A percentile compares a stretch with the other conserved stretches of the same genome.
phyloP scores from a whole-genome alignment of 1,284 basidiomycete genomes.

The Thelephora terrestris region DNA sequence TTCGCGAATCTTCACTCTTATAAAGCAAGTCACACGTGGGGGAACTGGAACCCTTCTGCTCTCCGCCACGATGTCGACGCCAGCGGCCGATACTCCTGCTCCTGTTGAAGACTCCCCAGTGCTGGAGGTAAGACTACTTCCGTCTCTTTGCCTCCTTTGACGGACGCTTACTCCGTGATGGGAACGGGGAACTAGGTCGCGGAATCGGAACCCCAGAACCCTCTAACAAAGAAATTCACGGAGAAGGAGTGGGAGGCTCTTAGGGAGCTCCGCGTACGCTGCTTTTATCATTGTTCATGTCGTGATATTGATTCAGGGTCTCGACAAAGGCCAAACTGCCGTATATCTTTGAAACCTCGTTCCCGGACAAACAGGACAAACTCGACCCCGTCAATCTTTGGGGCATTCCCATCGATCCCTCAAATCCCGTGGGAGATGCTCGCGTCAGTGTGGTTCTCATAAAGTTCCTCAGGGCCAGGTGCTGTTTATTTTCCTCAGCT shows the following conservation, averaged over 20 bases:
- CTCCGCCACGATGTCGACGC: no score
- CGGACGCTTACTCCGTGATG: no score
- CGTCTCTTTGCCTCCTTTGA: no score
- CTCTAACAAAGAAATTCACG: constrained; percentile 59
- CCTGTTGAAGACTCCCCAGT: no score
- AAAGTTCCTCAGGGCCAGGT: constrained; percentile 71
- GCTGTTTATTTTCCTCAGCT: background rate
- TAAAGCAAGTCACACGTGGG: no score
- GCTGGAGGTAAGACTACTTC: no score
- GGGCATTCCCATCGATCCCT: constrained; percentile 57
- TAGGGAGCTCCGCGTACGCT: constrained; percentile 51
- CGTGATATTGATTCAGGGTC: background rate
- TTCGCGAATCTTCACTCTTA: no score
- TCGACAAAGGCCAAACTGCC: constrained; percentile 39
- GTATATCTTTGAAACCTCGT: constrained; percentile 47
- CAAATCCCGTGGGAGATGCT: constrained; percentile 37
- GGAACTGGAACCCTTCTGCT: no score
- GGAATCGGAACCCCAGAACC: constrained; percentile 39
- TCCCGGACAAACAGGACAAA: constrained; percentile 42
- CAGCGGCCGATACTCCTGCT: no score
- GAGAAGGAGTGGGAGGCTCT: constrained; percentile 58
- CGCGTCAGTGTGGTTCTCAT: constrained; percentile 61
- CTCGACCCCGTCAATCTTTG: constrained; percentile 49
- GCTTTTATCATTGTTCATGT: background rate
- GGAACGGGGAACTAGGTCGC: no score